Evolutionary conservation across 192 early-diverging fungal genomes (phyloP), one percentile per base, ranked within the genome.

Genomic region (Coemansia sp.): DNA sequence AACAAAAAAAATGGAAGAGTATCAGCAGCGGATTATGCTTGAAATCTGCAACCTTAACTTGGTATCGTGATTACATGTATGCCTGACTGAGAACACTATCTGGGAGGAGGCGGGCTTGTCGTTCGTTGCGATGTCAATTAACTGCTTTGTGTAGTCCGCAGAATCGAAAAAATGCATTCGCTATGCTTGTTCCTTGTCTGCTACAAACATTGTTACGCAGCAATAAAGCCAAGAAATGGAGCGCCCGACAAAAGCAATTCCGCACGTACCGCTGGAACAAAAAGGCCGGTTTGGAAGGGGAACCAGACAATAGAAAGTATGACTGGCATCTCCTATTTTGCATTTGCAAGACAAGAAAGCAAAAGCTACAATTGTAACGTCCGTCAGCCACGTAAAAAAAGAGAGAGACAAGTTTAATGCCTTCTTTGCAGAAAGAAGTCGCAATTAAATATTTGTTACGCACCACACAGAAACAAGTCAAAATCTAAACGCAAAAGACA

Each of bases 401-500:
- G 17, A 46, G n/a, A 46, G 3, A 17, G 33, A 46, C 39, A 46
- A 46, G 39, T 3, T 6, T 6, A 36, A 36, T 10, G 33, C 33
- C 10, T 36, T 36, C 10, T 36, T 36, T 36, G 6, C 33, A 36
- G 10, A 17, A 46, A 1, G 9, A 46, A 46, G 17, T 17, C 9
- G 39, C 39, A 46, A 46, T 46, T 46, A 46, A 46, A 46, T 46
- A 17, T 17, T 46, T 46, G 39, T 46, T 17, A 14, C 11, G 39
- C 39, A 46, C 39, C 17, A 14, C 39, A 46, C 39, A 46, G 8
- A 46, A 46, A 14, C 39, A 46, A 17, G 39, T 46, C 7, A n/a
- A 55, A 55, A 55, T 55, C 54, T 55, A 55, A 55, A 10, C 54
- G 54, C 54, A 55, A 55, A 55, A 55, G 21, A 24, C 23, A 27